These are phyloP conservation scores for Alternaria novae-zelandiae DNA, from an alignment of 2,329 filamentous ascomycete genomes.

Conservation along the genomic window DNA sequence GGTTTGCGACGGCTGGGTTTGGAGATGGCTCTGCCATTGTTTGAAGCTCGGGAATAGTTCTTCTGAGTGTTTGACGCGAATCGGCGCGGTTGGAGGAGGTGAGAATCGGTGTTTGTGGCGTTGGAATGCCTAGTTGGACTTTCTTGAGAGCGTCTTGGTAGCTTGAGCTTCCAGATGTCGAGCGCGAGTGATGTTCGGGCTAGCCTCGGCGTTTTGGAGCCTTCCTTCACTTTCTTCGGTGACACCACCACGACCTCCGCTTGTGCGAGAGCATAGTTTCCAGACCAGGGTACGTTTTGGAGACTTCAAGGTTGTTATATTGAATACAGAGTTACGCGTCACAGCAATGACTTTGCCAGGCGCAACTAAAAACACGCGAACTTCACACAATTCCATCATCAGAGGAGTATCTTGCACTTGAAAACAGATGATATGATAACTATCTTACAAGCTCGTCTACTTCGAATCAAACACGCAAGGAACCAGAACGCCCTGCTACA, in stretches of 20 bases:
- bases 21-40: conserved; percentile 7
- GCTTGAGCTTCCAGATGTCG: conserved; percentile 17
- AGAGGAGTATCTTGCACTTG: background rate
- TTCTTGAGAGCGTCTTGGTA: conserved; percentile 4
- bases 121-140: background rate
- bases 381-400: background rate
- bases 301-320: fast-evolving
- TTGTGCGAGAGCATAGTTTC: background rate
- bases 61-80: background rate
- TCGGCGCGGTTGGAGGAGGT: background rate
- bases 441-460: conserved; percentile 11
- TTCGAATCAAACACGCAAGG: background rate
- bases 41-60: background rate
- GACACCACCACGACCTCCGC: background rate
- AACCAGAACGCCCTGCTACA: conserved; percentile 9
- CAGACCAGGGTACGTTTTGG: background rate
- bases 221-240: background rate
- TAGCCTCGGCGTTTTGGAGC: conserved; percentile 10
- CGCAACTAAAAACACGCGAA: background rate
- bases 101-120: background rate
- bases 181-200: conserved; percentile 25
- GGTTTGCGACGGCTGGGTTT: conserved; percentile 14
- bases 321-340: background rate
- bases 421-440: conserved; percentile 5
- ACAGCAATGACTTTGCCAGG: background rate